Evolutionary conservation across 768 basidiomycete genomes (phyloP), one percentile per base, ranked within the genome.

Genomic region (Boletellus emodensis): DNA sequence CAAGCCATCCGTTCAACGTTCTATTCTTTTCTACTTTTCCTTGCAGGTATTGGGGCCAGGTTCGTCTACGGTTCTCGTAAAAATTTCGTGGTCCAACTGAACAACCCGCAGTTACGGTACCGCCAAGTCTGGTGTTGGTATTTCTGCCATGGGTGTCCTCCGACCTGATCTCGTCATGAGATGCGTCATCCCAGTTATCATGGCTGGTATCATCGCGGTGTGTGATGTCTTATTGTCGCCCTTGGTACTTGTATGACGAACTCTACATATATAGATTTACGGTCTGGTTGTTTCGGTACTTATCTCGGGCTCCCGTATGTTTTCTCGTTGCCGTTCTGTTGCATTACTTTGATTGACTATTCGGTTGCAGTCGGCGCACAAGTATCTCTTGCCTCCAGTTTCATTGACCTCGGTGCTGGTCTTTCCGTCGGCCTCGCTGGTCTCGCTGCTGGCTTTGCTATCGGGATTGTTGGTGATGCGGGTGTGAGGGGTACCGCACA

Each of bases 181-280:
- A 78, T 94, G 89, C 82, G 86, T 89, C 57, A 84, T 98, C 46
- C 94, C 94, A 40, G 94, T 97, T 69, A 88, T 99, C 73, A 97
- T 98, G 95, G 95, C 95, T 79, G 95, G 95, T 93, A 98, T 98
- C 76, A 96, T 98, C 75, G 95, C 90, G 69, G 95, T 98, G 60
- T 58, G 92, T 84, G 32, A 37, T 28, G 35, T 24, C 20, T 37
- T 54, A 37, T 30, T 44, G 30, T 9, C 44, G 13, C 34, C 48
- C 9, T 33, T 15, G 2, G 41, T 5, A 15, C 14, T 20, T 18
- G 40, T 10, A 17, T 52, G n/a, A 54, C 39, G 17, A 28, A 17
- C 24, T 9, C 24, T 22, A 11, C 28, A 17, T 17, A 28, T 44
- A 6, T 59, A 91, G 94, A 93, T 91, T 61, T 97, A 99, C 72